Conservation (phyloP, 129 eudicot species). For the Chrysanthemum seticuspe region DNA sequence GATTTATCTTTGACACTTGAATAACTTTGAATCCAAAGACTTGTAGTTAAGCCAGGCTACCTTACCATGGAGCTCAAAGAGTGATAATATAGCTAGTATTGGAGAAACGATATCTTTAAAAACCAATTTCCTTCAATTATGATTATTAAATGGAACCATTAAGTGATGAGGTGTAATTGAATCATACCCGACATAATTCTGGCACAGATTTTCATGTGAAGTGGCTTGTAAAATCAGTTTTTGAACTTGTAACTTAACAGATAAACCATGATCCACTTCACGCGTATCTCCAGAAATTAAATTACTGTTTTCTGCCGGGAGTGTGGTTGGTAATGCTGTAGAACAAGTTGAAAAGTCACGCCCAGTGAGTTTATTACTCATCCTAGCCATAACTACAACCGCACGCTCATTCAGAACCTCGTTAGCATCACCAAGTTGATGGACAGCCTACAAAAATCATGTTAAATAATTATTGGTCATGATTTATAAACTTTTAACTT, state of each 20-base stretch:
- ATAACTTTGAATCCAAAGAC: too few relatives aligned
- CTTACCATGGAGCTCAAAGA: too few relatives aligned
- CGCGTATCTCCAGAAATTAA: slow-evolving; percentile 68
- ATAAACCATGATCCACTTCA: slow-evolving; percentile 86
- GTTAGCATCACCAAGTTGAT: slow-evolving; percentile 96
- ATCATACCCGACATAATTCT: slow-evolving; percentile 94
- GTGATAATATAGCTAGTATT: too few relatives aligned
- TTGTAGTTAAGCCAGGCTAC: too few relatives aligned
- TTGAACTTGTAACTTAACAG: slow-evolving; percentile 90
- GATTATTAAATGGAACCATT: too few relatives aligned
- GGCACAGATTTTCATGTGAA: slow-evolving; percentile 91
- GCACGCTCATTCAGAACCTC: slow-evolving; percentile 97
- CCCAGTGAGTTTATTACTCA: slow-evolving; percentile 96
- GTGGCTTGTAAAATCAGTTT: slow-evolving; percentile 93
- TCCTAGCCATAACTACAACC: slow-evolving; percentile 92
- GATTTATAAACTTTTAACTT: slow-evolving; percentile 4
- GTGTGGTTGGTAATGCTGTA: slow-evolving; percentile 44
- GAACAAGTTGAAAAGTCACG: slow-evolving; percentile 81
- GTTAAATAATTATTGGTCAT: not conserved
- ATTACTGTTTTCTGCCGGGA: slow-evolving; percentile 54
- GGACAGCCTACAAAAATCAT: slow-evolving; percentile 64
- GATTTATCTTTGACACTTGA: too few relatives aligned
- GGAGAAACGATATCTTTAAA: too few relatives aligned
- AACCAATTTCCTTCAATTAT: too few relatives aligned
- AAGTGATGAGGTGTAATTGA: not conserved